phyloP scores from a whole-genome alignment of 768 basidiomycete genomes.

The Baorangia bicolor region DNA sequence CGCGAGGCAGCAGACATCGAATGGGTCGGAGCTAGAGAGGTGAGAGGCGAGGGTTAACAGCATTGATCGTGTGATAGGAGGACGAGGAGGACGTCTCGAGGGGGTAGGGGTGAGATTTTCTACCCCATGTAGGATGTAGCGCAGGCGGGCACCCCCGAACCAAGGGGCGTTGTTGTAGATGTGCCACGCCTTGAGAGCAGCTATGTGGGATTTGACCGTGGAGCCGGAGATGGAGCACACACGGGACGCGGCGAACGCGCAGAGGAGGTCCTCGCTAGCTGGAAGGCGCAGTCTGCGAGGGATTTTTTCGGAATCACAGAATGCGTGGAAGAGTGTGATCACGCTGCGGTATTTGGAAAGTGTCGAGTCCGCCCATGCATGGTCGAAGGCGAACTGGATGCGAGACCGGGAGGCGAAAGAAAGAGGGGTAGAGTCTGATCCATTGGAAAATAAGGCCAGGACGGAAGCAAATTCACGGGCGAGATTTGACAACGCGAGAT shows the following conservation, averaged over 20 bases:
- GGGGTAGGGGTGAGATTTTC: background rate
- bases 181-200: background rate
- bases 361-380: too few species aligned
- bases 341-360: too few species aligned
- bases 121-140: background rate
- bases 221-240: rapidly evolving
- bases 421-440: too few species aligned
- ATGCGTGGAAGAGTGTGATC: too few species aligned
- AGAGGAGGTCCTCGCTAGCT: background rate
- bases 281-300: too few species aligned
- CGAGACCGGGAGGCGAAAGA: too few species aligned
- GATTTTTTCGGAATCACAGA: too few species aligned
- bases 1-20: background rate
- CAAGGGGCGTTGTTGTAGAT: background rate
- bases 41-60: background rate
- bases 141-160: background rate
- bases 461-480: too few species aligned
- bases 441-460: too few species aligned
- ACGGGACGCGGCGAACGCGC: too few species aligned
- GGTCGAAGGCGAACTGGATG: too few species aligned
- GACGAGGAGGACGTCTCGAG: constrained; percentile 4
- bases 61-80: constrained; percentile 26
- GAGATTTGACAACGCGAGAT: too few species aligned
- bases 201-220: background rate
- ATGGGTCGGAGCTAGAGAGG: background rate